Percentiles rank a stretch among this genome's conserved stretches.
Evolutionary conservation across 2,329 filamentous ascomycete species (phyloP).

Genomic region (Neurospora sp.): DNA sequence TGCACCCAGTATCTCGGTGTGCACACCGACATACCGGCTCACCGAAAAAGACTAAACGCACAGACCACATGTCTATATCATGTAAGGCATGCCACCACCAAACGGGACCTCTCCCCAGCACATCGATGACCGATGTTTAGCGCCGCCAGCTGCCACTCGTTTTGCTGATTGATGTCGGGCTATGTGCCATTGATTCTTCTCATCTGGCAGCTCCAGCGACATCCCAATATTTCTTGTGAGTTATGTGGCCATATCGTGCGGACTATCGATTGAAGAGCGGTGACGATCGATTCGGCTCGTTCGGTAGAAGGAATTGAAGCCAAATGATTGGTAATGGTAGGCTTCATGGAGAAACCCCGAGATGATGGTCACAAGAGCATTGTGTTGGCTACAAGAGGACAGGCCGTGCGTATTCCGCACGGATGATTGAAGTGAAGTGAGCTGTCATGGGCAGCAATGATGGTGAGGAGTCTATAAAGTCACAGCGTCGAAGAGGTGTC

Average conservation of each 20-base stretch:
- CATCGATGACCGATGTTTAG: background rate
- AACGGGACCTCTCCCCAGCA: background rate
- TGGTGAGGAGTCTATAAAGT: background rate
- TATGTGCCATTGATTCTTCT: background rate
- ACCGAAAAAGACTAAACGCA: background rate
- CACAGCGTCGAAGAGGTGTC: background rate
- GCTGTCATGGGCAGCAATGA: background rate
- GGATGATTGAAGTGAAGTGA: background rate
- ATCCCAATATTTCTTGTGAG: background rate
- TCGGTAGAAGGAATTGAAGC: background rate
- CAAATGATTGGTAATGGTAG: background rate
- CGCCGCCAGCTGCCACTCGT: background rate
- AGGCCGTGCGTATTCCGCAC: background rate
- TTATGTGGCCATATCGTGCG: background rate
- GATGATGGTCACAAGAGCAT: background rate
- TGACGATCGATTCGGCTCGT: background rate
- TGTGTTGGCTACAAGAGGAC: background rate
- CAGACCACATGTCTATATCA: background rate
- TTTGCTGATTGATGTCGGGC: background rate
- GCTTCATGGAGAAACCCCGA: background rate
- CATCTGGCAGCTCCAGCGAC: background rate
- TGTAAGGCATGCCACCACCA: background rate
- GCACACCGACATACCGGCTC: background rate
- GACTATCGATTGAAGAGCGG: background rate
- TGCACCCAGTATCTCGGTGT: background rate